phyloP scores from a whole-genome alignment of 2,329 filamentous ascomycete genomes.

The Phialocephala subalpina region DNA sequence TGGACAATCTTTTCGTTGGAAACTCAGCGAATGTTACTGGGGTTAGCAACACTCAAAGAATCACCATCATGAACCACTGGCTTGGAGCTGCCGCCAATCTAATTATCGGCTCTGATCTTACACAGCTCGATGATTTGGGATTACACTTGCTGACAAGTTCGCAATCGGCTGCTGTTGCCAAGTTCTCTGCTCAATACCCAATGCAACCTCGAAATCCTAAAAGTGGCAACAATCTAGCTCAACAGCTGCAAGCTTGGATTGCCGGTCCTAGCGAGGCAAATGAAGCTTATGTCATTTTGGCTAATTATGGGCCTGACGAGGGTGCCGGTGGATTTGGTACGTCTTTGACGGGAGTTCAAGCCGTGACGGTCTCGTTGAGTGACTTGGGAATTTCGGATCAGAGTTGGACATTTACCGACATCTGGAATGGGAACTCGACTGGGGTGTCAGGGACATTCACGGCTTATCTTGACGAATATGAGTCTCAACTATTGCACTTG shows the following conservation, averaged over 20 bases:
- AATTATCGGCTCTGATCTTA: slow-evolving; percentile 41
- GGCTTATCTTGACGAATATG: slow-evolving; percentile 8
- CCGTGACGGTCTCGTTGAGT: slow-evolving; percentile 33
- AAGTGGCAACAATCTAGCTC: slow-evolving; percentile 33
- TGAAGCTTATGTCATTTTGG: slow-evolving; percentile 36
- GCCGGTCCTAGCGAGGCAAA: slow-evolving; percentile 35
- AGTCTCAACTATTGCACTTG: slow-evolving; percentile 13
- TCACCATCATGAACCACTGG: slow-evolving; percentile 43
- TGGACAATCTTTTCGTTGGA: slow-evolving; percentile 42
- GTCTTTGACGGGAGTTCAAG: slow-evolving; percentile 31
- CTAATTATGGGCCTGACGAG: slow-evolving; percentile 40
- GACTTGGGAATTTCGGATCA: slow-evolving; percentile 32
- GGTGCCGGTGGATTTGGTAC: slow-evolving; percentile 39
- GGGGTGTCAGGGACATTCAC: slow-evolving; percentile 5
- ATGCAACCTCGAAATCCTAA: slow-evolving; percentile 40
- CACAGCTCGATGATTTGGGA: slow-evolving; percentile 37
- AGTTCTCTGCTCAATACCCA: slow-evolving; percentile 36
- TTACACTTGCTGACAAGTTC: slow-evolving; percentile 34
- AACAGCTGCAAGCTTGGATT: slow-evolving; percentile 42
- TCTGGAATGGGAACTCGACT: slow-evolving; percentile 8
- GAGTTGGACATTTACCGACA: slow-evolving; percentile 8
- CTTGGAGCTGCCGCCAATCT: slow-evolving; percentile 43
- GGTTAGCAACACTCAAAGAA: slow-evolving; percentile 38
- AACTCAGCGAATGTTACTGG: slow-evolving; percentile 38
- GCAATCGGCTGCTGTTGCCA: slow-evolving; percentile 30